Conservation (phyloP, 2,329 filamentous ascomycete species). For the Ophiostoma australiae region DNA sequence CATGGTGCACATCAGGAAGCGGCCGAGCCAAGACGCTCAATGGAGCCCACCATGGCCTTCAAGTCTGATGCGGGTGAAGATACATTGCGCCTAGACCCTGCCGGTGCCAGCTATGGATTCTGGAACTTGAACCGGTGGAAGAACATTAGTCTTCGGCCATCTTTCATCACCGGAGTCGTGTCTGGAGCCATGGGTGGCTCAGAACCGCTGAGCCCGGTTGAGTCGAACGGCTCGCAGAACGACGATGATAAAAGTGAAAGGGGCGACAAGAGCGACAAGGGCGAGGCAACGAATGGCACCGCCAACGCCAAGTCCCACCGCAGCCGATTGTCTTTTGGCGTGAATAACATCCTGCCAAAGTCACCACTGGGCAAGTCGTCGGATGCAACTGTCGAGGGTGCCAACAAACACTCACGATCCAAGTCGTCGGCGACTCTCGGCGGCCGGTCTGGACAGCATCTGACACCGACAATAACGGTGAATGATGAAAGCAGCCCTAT, state of each 20-base stretch:
- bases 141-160: conserved; percentile 35
- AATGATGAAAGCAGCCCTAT: conserved; percentile 13
- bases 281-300: conserved; percentile 26
- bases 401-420: not conserved
- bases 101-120: conserved; percentile 45
- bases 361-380: conserved; percentile 22
- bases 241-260: not conserved
- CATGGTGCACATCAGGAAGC: conserved; percentile 37
- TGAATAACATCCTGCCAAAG: conserved; percentile 19
- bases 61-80: conserved; percentile 40
- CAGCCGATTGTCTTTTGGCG: conserved; percentile 27
- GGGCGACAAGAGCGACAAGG: conserved; percentile 2
- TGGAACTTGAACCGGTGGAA: conserved; percentile 56
- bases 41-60: conserved; percentile 51
- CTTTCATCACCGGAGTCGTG: conserved; percentile 16
- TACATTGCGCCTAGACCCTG: conserved; percentile 37
- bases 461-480: conserved; percentile 17
- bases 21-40: not conserved
- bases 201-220: conserved; percentile 11
- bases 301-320: not conserved
- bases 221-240: not conserved
- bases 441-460: not conserved
- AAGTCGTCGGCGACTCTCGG: conserved; percentile 3
- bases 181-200: conserved; percentile 12
- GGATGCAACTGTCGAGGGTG: not conserved